phyloP scores from a whole-genome alignment of 2,329 filamentous ascomycete genomes.

The Nigrospora sphaerica region DNA sequence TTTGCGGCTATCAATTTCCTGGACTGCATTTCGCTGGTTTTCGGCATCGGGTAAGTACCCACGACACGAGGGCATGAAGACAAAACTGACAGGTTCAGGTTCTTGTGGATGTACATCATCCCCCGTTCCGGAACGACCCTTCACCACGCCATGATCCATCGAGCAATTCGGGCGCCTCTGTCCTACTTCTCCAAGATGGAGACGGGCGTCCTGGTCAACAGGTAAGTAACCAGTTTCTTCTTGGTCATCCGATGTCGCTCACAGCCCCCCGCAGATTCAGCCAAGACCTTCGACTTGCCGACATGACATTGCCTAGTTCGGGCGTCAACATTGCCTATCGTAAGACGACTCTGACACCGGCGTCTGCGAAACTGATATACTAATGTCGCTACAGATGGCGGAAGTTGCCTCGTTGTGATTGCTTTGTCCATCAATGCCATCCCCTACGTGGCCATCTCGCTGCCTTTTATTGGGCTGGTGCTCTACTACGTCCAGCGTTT shows the following conservation, averaged over 20 bases:
- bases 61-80: not conserved
- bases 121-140: not conserved
- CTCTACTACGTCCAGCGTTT: conserved; percentile 1
- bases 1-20: conserved; percentile 1
- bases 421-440: not conserved
- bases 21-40: not conserved
- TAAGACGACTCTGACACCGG: not conserved
- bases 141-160: conserved; percentile 2
- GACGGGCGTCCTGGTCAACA: conserved; percentile 8
- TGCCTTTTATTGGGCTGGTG: not conserved
- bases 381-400: too few relatives aligned
- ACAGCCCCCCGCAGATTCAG: conserved; percentile 2
- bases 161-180: conserved; percentile 7
- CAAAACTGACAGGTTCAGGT: not conserved
- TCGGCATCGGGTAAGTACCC: conserved; percentile 1
- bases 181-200: conserved; percentile 11
- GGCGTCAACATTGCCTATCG: conserved; percentile 3
- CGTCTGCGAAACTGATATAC: not conserved
- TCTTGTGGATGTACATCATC: not conserved
- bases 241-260: not conserved
- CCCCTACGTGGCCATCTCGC: not conserved
- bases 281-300: conserved; percentile 6
- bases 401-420: not conserved
- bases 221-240: not conserved
- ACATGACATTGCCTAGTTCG: conserved; percentile 3